phyloP scores from a whole-genome alignment of 2,329 filamentous ascomycete genomes.

The Capronia coronata region DNA sequence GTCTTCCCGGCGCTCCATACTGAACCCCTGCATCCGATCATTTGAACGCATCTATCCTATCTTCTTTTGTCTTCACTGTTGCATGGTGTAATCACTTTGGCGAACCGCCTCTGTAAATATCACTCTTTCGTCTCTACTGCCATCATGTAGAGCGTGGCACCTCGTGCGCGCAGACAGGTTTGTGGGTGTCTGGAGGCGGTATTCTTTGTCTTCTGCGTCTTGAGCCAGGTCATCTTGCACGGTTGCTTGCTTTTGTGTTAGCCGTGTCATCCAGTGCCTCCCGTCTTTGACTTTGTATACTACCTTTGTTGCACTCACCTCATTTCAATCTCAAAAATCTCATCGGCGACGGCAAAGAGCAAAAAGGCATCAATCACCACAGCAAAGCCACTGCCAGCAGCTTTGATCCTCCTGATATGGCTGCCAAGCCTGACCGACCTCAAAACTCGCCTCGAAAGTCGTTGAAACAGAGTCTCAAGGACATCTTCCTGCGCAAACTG shows the following conservation, averaged over 20 bases:
- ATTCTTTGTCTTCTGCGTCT: slow-evolving; percentile 4
- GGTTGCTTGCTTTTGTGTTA: slow-evolving; percentile 4
- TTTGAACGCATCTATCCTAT: neutral
- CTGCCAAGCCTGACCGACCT: slow-evolving; percentile 14
- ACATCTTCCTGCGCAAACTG: slow-evolving; percentile 22
- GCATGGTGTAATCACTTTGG: neutral
- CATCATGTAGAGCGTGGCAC: slow-evolving; percentile 4
- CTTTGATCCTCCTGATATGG: slow-evolving; percentile 9
- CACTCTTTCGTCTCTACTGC: neutral
- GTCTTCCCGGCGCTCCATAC: slow-evolving; percentile 3
- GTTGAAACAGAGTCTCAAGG: slow-evolving; percentile 26
- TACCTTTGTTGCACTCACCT: neutral
- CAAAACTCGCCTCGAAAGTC: slow-evolving; percentile 16
- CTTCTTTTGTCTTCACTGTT: neutral
- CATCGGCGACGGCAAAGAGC: neutral
- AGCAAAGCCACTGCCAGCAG: neutral
- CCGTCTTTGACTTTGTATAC: neutral
- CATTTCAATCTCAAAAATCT: neutral
- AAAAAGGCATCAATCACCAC: neutral
- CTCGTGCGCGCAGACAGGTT: neutral
- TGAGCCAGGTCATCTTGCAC: neutral
- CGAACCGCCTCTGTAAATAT: neutral
- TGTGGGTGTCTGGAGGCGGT: neutral
- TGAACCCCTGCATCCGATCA: slow-evolving; percentile 6
- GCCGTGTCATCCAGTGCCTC: neutral